Evolutionary conservation across 208 protist species (phyloP), one percentile per base, ranked within the genome.

Genomic region (Leishmania mexicana): DNA sequence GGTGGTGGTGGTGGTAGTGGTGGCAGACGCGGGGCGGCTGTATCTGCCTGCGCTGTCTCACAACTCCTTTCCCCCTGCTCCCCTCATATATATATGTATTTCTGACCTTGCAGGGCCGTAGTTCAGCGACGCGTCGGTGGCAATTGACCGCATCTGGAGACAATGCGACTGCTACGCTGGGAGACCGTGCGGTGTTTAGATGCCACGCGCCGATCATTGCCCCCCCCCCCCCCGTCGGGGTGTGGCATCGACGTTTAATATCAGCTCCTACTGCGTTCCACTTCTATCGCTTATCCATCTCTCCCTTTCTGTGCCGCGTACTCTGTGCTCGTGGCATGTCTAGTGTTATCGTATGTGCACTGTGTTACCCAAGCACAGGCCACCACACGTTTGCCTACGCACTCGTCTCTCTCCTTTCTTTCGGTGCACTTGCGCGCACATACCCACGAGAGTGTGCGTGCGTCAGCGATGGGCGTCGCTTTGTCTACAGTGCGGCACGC

Each of bases 381-480:
- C n/a, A 17, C 31, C n/a, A 49, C 28, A 47, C 38, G 24, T 24
- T 72, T 72, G 24, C 21, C 40, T n/a, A 24, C 19, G 24, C 21
- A 74, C 42, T 3, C 1, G 40, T 13, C 7, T 45, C 21, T 47
- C 17, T 51, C 68, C 35, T 21, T 7, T 10, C 7, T 35, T 19
- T 74, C 0, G 21, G 68, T 53, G 2, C 24, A 3, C 28, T 19
- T 53, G 28, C 28, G 42, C 42, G 42, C 45, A 53, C 45, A 17
- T 31, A 74, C 4, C 21, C 7, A 31, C 49, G 3, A 62, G 45
- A 17, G 47, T 15, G 40, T 45, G 31, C 47, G 51, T 13, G 49
- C 31, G 19, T 45, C 51, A 28, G 45, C 11, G 31, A 83, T 83
- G 80, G 80, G 80, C 31, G 42, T 57, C 3, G 80, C 74, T 10